Conservation (phyloP, 225 moss, liverwort and hornwort species). For the Straminergon stramineum region DNA sequence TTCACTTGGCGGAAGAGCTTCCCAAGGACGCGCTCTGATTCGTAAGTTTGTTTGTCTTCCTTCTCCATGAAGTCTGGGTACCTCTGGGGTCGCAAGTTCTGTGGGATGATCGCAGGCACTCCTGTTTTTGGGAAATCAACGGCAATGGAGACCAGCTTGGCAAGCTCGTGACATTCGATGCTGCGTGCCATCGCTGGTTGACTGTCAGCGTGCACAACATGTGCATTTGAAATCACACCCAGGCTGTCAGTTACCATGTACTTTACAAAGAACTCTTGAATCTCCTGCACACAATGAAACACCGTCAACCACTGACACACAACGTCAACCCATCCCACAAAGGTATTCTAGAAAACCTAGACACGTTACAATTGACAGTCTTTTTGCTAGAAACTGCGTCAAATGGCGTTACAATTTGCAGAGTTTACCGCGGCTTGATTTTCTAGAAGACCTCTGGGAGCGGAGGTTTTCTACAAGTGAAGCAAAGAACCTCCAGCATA, state of each 20-base stretch:
- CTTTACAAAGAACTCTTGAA: conserved; percentile 77
- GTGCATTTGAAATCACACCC: conserved; percentile 83
- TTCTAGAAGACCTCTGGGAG: not conserved
- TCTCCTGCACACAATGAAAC: conserved; percentile 50
- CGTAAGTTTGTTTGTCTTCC: conserved; percentile 36
- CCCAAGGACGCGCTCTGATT: conserved; percentile 58
- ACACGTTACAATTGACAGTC: not conserved
- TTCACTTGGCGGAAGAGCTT: conserved; percentile 64
- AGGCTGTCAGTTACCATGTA: conserved; percentile 76
- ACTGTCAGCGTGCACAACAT: conserved; percentile 76
- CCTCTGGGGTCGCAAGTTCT: conserved; percentile 43
- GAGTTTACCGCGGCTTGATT: not conserved
- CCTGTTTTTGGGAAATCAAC: conserved; percentile 96
- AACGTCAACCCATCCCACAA: not conserved
- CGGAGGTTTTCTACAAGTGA: not conserved
- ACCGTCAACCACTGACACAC: not conserved
- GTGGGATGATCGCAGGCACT: conserved; percentile 63
- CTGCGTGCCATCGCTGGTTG: conserved; percentile 56
- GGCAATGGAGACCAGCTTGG: conserved; percentile 69
- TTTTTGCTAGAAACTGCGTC: not conserved
- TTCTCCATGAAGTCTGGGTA: conserved; percentile 99
- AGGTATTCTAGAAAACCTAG: not conserved
- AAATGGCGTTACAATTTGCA: not conserved
- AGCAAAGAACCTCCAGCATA: not conserved
- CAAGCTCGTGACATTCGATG: conserved; percentile 66